Base-by-base conservation (phyloP, 2,329 filamentous ascomycete genomes). In the Paracamarosporium sp. region DNA sequence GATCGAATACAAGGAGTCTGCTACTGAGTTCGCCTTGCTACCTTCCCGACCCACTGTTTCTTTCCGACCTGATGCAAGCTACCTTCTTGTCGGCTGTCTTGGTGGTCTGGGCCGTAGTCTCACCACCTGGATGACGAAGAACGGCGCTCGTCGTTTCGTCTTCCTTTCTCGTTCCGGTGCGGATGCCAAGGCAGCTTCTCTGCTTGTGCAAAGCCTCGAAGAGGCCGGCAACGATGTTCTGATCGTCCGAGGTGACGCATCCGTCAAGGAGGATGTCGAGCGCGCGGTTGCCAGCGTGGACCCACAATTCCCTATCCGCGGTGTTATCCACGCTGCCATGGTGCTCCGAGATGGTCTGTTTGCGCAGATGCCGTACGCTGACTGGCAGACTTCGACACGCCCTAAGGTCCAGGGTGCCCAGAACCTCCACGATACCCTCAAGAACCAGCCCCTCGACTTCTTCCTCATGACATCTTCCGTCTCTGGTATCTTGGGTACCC, bases 381-480 rank as follows among this genome's bases (percentile, higher is more conserved):
- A 65, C 20, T 69, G 60, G 57, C 28, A 13, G 12, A n/a, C n/a
- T 35, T 35, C 52, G 2, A 33, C 53, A 6, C 5, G 33, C 44
- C n/a, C 68, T 6, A 80, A 80, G 52, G 61, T 80, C 9, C 41
- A 51, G 5, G 73, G 74, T 1, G 69, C 74, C 1, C 68, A 72
- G 64, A 71, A 72, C 24, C 61, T 79, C 0, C 63, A 71, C 41
- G 8, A 33, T 11, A 11, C 31, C 8, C 30, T 27, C 5, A 43
- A 53, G 11, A 50, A 69, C 4, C 62, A 60, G 2, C 45, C 51
- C 13, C 53, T 72, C 13, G 64, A 69, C 46, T 73, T 72, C 57
- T 70, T 73, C 56, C 50, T 71, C 9, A 55, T 71, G 25, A 53
- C 69, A 5, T 66, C 67, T 15, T 66, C 60, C 15, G 50, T 61